Conservation (phyloP, 208 protist genomes). For the Trichomonas gallinae region DNA sequence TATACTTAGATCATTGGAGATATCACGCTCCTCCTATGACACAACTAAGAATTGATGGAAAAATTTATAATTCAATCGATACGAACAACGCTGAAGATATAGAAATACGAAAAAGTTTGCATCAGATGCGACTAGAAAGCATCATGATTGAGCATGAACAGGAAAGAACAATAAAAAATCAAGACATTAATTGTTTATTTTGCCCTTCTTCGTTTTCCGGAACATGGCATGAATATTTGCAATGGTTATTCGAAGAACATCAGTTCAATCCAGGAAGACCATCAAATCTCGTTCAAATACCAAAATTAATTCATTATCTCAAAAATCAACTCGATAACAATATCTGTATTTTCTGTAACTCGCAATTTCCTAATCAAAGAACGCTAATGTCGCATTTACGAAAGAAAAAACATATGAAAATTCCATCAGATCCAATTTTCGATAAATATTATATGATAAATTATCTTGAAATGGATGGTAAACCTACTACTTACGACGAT, state of each 20-base stretch:
- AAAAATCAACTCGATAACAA: neutral
- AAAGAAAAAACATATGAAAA: neutral
- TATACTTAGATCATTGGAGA: neutral
- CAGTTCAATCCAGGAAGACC: constrained; percentile 15
- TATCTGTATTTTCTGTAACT: neutral
- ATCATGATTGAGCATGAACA: neutral
- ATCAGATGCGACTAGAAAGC: neutral
- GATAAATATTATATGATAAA: constrained; percentile 16
- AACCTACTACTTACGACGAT: neutral
- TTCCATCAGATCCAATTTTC: neutral
- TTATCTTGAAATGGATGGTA: neutral
- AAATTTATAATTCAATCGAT: neutral
- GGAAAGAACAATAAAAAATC: neutral
- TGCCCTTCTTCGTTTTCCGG: neutral
- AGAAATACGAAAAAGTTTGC: neutral
- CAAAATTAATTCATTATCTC: neutral
- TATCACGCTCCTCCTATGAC: neutral
- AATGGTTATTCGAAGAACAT: constrained; percentile 13
- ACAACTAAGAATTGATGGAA: neutral
- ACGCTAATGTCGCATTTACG: neutral
- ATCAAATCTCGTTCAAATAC: neutral
- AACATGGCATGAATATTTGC: neutral
- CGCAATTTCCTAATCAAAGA: neutral
- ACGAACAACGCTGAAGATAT: neutral
- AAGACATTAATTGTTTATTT: neutral